A percentile compares a stretch with the other conserved stretches of the same genome.
Conservation (phyloP, 2,329 filamentous ascomycete species). For the Claviceps sp. region DNA sequence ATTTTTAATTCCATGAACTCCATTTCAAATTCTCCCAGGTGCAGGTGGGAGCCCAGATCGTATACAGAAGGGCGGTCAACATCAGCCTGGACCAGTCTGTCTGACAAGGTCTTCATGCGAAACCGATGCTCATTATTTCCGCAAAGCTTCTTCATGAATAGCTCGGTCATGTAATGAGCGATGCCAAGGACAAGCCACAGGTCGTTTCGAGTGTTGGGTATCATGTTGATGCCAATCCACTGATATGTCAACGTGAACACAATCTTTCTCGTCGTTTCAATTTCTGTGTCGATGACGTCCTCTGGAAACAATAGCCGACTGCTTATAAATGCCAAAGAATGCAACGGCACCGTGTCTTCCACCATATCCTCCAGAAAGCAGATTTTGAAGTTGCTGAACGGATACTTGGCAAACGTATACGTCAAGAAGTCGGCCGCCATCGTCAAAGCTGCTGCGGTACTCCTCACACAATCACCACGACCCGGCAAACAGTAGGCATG, state of each 20-base stretch:
- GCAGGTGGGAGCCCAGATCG: constrained; percentile 63
- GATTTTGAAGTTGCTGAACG: constrained; percentile 82
- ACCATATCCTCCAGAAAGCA: constrained; percentile 87
- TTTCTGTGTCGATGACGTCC: constrained; percentile 72
- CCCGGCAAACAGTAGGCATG: constrained; percentile 85
- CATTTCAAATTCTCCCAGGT: constrained; percentile 70
- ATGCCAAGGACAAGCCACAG: constrained; percentile 83
- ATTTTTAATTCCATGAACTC: constrained; percentile 89
- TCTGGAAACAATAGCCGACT: constrained; percentile 73
- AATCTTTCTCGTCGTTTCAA: constrained; percentile 66
- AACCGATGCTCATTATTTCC: constrained; percentile 93
- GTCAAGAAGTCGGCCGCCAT: constrained; percentile 85
- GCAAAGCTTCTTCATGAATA: constrained; percentile 80
- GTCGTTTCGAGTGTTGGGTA: constrained; percentile 67
- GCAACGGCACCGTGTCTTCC: constrained; percentile 60
- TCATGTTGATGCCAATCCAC: constrained; percentile 88
- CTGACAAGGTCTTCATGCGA: constrained; percentile 72
- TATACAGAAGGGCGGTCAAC: constrained; percentile 69
- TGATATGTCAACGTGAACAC: constrained; percentile 79
- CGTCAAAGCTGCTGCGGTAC: constrained; percentile 75
- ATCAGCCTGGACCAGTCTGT: constrained; percentile 71
- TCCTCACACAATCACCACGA: constrained; percentile 66
- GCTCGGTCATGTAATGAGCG: constrained; percentile 87
- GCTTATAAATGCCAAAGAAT: constrained; percentile 78
- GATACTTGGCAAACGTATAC: constrained; percentile 77